Evolutionary conservation across 1,284 basidiomycete species (phyloP), one percentile per base, ranked within the genome.

Genomic region (Austroboletus niveus): DNA sequence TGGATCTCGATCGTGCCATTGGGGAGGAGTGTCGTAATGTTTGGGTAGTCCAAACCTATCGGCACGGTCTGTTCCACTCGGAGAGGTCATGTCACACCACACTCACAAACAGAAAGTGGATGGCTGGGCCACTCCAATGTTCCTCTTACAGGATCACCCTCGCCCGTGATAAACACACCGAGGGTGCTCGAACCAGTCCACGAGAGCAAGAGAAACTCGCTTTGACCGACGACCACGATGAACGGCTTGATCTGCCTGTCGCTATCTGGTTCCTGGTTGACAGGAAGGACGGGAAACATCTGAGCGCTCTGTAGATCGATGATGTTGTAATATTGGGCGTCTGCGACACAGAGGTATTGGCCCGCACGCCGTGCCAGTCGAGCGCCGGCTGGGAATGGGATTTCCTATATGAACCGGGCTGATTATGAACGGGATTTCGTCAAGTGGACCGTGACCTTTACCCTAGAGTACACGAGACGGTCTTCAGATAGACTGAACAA

Each of bases 71-170:
- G 42, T 53, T 41, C 29, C 45, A 20, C 29, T 32, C 15, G n/a
- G 20, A 39, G n/a, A 34, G 40, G 29, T 24, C 20, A 15, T 32
- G 27, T 24, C 6, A 39, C 6, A 42, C 41, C 20, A 35, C n/a
- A 78, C 88, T 63, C 60, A 94, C 92, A 85, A 36, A 94, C 74
- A 11, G 85, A 81, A 38, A 84, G 72, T 0, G 93, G 91, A 72
- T 94, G 85, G 42, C 75, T 79, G 1, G 81, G 76, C 91, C 92
- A 96, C 64, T 93, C 82, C 32, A 96, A 72, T 3, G 93, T 94
- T 2, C 92, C 92, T 42, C 94, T 79, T 9, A 92, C 87, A 11
- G 94, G 92, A 66, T 95, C 92, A 1, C 92, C 93, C 11, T 84
- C 80, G 0, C 84, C 82, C 27, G 81, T 92, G 56, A 96, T 76